These are phyloP conservation scores for Carex pumila DNA, from an alignment of 176 grass and related monocot genomes.

Conservation along the genomic window DNA sequence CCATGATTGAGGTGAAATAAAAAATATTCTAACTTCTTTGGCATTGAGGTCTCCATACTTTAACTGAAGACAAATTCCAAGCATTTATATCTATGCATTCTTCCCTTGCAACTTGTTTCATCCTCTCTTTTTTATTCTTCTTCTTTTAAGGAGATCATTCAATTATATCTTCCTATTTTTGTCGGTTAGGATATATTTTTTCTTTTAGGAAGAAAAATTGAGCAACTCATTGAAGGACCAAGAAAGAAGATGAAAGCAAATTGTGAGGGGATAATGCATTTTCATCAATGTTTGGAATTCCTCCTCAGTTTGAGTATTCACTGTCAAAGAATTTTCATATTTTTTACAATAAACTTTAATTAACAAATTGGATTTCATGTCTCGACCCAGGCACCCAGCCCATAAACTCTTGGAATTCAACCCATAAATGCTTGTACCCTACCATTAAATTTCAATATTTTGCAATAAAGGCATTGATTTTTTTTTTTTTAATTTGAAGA, in stretches of 20 bases:
- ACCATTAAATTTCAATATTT: too few species aligned
- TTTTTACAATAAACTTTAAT: background rate
- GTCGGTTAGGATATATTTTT: background rate
- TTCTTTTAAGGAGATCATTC: background rate
- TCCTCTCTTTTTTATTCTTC: background rate
- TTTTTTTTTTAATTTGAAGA: too few species aligned
- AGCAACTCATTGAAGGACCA: background rate
- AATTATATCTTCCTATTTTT: background rate
- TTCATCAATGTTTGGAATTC: background rate
- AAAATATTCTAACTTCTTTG: background rate
- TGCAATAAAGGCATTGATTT: too few species aligned
- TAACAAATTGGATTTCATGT: too few species aligned
- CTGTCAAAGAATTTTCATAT: background rate
- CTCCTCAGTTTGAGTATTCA: background rate
- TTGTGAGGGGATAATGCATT: background rate
- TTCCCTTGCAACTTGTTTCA: background rate
- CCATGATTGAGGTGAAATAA: background rate
- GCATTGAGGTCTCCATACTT: background rate
- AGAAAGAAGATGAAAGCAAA: background rate
- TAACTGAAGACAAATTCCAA: background rate
- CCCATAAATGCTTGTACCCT: too few species aligned
- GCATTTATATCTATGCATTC: conserved; percentile 13
- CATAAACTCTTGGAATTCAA: too few species aligned
- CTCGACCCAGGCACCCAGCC: too few species aligned
- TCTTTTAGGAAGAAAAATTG: background rate